phyloP scores from a whole-genome alignment of 164 flowering plant species.

The Magnolia changhungtana region DNA sequence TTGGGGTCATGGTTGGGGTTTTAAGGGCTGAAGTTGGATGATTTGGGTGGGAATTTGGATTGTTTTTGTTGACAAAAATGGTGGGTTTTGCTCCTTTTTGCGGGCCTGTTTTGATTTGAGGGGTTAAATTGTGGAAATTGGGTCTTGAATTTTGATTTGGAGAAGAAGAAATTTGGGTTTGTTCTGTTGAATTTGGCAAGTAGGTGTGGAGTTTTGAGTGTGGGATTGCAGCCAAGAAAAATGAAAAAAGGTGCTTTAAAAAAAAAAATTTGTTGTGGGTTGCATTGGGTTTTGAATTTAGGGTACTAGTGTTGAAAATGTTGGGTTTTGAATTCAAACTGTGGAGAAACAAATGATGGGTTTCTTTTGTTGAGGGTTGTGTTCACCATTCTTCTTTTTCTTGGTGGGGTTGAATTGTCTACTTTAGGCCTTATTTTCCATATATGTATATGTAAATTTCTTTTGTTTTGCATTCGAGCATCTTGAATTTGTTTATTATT shows the following conservation, averaged over 20 bases:
- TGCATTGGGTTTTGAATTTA: neutral
- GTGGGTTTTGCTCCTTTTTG: conserved; percentile 9
- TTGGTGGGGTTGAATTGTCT: neutral
- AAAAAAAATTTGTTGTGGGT: neutral
- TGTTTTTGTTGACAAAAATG: conserved; percentile 15
- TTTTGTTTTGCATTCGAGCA: neutral
- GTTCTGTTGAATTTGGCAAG: too few relatives aligned
- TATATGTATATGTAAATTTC: neutral
- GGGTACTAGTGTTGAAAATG: neutral
- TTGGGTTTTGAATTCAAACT: neutral
- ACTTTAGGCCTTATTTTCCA: neutral
- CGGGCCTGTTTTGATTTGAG: neutral
- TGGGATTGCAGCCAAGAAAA: too few relatives aligned
- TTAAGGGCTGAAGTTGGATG: conserved; percentile 2
- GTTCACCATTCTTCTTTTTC: neutral
- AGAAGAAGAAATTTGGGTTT: neutral
- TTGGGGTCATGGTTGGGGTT: neutral
- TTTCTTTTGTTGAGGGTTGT: neutral
- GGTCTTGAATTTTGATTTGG: conserved; percentile 9
- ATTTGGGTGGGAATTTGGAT: conserved; percentile 7
- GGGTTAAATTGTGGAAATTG: neutral
- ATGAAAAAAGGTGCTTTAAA: too few relatives aligned
- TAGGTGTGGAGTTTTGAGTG: too few relatives aligned
- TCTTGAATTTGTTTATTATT: neutral
- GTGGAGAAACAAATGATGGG: neutral